Evolutionary conservation across 176 grass and related monocot species (phyloP).

Genomic region (Puya raimondii): DNA sequence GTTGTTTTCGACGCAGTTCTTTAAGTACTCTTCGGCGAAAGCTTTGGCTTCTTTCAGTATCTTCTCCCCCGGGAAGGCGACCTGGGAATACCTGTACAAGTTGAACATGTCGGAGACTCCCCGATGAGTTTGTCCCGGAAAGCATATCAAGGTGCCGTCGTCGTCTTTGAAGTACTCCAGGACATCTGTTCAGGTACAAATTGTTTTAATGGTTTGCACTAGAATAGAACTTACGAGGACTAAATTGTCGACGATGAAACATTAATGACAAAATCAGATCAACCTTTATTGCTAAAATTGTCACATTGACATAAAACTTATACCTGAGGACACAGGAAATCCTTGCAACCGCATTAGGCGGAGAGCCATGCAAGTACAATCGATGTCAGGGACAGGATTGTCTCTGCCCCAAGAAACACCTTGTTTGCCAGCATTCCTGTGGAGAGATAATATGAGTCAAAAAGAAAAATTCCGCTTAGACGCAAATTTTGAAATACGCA

Average conservation of each 20-base stretch:
- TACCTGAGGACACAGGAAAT: conserved; percentile 39
- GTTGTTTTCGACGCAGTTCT: conserved; percentile 22
- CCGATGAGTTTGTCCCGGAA: conserved; percentile 12
- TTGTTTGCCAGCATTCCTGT: conserved; percentile 10
- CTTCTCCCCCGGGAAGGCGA: conserved; percentile 29
- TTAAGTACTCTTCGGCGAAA: conserved; percentile 15
- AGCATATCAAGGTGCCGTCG: conserved; percentile 33
- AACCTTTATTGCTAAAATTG: no score
- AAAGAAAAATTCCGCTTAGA: background rate
- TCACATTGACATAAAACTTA: no score
- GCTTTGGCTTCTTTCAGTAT: conserved; percentile 28
- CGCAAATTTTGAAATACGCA: no score
- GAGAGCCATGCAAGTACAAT: conserved; percentile 51
- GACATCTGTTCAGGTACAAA: conserved; percentile 11
- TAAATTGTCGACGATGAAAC: background rate
- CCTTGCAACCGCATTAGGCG: conserved; percentile 41
- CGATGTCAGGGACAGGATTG: conserved; percentile 22
- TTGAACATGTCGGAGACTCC: conserved; percentile 33
- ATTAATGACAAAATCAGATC: background rate
- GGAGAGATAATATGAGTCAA: background rate
- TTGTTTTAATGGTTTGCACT: background rate
- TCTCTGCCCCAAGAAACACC: conserved; percentile 14
- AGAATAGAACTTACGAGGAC: background rate
- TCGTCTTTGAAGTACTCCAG: conserved; percentile 34
- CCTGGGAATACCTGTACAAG: conserved; percentile 24